These are phyloP conservation scores for Teunomyces kruisii DNA, from an alignment of 805 yeast genomes.

Conservation along the genomic window DNA sequence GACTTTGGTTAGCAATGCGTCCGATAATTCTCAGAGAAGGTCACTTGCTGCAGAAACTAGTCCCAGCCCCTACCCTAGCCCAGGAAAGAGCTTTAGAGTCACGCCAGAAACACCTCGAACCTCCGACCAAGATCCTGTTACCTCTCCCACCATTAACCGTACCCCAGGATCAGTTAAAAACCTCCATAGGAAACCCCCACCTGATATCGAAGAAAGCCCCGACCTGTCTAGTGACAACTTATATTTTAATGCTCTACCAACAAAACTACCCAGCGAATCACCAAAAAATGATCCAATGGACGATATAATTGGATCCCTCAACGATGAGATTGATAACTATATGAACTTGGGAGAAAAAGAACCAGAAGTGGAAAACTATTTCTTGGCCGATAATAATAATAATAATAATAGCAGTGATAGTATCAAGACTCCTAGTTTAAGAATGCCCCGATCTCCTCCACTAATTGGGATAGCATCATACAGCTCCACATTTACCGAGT, in stretches of 20 bases:
- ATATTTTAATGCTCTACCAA: slow-evolving; percentile 2
- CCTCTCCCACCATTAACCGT: not conserved
- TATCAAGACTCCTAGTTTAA: slow-evolving; percentile 1
- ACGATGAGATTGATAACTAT: slow-evolving; percentile 22
- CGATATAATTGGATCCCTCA: slow-evolving; percentile 24
- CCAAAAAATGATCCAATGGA: slow-evolving; percentile 7
- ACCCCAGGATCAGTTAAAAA: not conserved
- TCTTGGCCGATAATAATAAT: not conserved
- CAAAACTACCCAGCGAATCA: not conserved
- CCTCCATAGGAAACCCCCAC: slow-evolving; percentile 7
- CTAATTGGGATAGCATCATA: slow-evolving; percentile 4
- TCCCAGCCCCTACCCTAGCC: not conserved
- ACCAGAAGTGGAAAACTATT: not conserved
- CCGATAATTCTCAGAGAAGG: not conserved
- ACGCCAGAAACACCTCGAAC: not conserved
- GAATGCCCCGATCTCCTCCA: slow-evolving; percentile 6
- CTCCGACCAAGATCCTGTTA: not conserved
- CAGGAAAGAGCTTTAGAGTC: not conserved
- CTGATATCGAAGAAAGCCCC: not conserved
- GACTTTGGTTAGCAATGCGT: not conserved
- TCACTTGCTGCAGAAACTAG: not conserved
- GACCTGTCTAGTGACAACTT: slow-evolving; percentile 7
- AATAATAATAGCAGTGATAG: not conserved
- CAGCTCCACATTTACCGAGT: not conserved
- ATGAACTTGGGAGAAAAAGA: slow-evolving; percentile 8